Conservation (phyloP, 2,329 filamentous ascomycete genomes). For the Talaromyces rugulosus region DNA sequence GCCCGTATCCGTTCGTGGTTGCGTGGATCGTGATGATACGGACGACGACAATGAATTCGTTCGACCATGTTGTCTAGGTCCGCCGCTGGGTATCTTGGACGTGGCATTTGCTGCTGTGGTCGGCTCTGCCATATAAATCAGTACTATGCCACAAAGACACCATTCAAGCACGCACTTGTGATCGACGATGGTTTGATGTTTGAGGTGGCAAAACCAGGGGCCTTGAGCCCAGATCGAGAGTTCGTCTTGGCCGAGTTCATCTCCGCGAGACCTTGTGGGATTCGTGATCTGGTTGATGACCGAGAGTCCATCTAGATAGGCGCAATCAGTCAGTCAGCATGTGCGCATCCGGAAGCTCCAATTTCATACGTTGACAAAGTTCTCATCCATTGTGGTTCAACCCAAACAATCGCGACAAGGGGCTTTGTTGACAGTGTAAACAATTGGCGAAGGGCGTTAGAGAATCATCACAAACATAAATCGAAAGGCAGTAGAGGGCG, state of each 20-base stretch:
- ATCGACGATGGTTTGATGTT: constrained; percentile 30
- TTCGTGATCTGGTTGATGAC: constrained; percentile 24
- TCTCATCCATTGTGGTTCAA: constrained; percentile 13
- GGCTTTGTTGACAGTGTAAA: background rate
- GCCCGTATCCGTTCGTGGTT: constrained; percentile 41
- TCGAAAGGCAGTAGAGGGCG: background rate
- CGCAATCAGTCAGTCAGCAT: background rate
- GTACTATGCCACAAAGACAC: background rate
- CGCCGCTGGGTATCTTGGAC: constrained; percentile 32
- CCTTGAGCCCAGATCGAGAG: constrained; percentile 43
- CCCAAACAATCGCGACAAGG: background rate
- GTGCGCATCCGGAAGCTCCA: background rate
- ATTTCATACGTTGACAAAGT: constrained; percentile 10
- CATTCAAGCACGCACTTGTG: constrained; percentile 1
- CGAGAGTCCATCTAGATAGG: constrained; percentile 22
- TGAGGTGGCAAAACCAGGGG: constrained; percentile 46
- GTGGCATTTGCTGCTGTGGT: constrained; percentile 2
- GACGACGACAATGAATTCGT: constrained; percentile 34
- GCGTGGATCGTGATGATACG: constrained; percentile 32
- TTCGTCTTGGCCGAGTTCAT: constrained; percentile 53
- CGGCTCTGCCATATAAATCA: constrained; percentile 8
- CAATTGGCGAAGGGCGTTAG: background rate
- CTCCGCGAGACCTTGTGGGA: constrained; percentile 43
- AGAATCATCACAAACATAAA: background rate
- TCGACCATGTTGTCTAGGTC: constrained; percentile 39